Conservation (phyloP, 148 eudicot species). For the Rhododendron ferrugineum region DNA sequence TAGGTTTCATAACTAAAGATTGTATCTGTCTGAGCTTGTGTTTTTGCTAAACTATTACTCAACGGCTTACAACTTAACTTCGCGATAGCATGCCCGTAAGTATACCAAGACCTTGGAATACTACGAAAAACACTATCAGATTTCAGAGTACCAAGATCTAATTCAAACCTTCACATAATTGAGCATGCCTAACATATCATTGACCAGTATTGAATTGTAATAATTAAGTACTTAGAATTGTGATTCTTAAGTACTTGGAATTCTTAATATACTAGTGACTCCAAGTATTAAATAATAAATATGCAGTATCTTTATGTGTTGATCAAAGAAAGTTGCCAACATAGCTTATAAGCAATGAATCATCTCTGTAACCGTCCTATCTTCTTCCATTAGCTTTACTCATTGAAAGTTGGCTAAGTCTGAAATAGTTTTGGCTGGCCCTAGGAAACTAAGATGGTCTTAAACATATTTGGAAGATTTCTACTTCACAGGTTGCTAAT, state of each 20-base stretch:
- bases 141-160: neutral
- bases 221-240: too few species aligned
- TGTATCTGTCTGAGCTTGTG: neutral
- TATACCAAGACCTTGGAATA: neutral
- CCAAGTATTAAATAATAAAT: too few species aligned
- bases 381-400: neutral
- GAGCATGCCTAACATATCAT: too few species aligned
- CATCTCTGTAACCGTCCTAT: neutral
- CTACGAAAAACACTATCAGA: neutral
- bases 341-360: neutral
- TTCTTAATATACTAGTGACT: neutral
- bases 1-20: neutral
- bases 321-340: slow-evolving; percentile 4
- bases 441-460: neutral
- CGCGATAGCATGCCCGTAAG: neutral
- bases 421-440: neutral
- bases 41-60: neutral
- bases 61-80: neutral
- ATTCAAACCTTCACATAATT: neutral
- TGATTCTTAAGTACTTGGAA: too few species aligned
- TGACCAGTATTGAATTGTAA: too few species aligned
- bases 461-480: neutral
- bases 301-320: neutral
- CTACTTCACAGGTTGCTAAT: neutral
- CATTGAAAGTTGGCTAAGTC: neutral